Base-by-base conservation (phyloP, 768 basidiomycete species). In the Naganishia vishniacii region DNA sequence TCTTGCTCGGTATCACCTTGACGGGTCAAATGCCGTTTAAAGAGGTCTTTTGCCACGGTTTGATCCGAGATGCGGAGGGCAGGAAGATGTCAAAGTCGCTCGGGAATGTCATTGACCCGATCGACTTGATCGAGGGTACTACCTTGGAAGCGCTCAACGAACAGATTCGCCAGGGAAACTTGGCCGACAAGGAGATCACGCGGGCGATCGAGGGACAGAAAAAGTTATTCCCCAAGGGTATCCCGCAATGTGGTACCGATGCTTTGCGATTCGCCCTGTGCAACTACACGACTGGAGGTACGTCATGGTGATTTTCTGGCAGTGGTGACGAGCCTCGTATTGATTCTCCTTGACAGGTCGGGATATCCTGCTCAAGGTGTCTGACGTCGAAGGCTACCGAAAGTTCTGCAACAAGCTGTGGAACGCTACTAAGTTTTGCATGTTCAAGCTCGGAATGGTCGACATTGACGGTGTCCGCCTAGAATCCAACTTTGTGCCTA, bases 331-430 rank as follows among this genome's bases (percentile, higher is more conserved):
- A n/a, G n/a, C n/a, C n/a, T n/a, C 34, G 34, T 7, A 15, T 37
- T 37, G 34, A 37, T 37, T 37, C 34, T 15, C 8, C 29, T 3
- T 58, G 41, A 6, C 65, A 91, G 92, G 91, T 29, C 88, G 93
- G 47, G 94, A 98, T 78, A 94, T 99, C 80, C 95, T 97, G 76
- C 81, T 99, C 66, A 92, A 98, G 74, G 92, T 99, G 69, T 78
- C 91, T 67, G 86, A 92, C 59, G 91, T 98, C 32, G 93, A 98
- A 79, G 95, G 93, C 1, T 98, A 98, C 78, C 86, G 95, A 78
- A 98, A 98, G 79, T 99, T 99, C 81, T 98, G 95, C 81, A 99
- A 99, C 81, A 98, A 98, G 81, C 85, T 98, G 28, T 98, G 94
- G 83, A 99, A 99, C 74, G 95, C 95, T 0, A 97, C 92, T 49